A percentile compares a stretch with the other conserved stretches of the same genome.
Evolutionary conservation across 139 green algal genomes (phyloP).

Genomic region (Diplosphaera chodatii): DNA sequence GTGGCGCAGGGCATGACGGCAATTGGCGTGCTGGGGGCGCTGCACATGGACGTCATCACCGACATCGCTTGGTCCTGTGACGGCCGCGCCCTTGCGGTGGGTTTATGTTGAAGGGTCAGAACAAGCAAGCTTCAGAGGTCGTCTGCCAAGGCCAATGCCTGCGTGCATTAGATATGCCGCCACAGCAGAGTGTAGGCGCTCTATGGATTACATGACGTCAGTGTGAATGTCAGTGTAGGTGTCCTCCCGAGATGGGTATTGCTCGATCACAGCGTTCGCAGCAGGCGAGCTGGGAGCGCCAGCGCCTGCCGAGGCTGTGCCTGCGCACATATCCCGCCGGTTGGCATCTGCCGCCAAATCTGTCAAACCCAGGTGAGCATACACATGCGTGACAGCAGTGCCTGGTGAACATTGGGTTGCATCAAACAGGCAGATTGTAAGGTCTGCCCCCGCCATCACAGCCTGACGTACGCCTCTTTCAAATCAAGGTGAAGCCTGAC

Average conservation of each 20-base stretch:
- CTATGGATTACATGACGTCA: no score
- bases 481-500: no score
- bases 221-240: no score
- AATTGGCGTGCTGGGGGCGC: slow-evolving; percentile 65
- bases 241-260: slow-evolving; percentile 71
- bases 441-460: no score
- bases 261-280: slow-evolving; percentile 60
- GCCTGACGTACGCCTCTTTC: no score
- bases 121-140: no score
- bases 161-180: no score
- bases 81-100: slow-evolving; percentile 63
- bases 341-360: background rate
- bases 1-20: slow-evolving; percentile 42
- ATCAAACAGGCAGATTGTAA: no score
- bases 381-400: background rate
- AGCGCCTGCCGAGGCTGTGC: slow-evolving; percentile 32
- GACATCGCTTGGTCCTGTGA: slow-evolving; percentile 90
- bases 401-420: no score
- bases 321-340: slow-evolving; percentile 22
- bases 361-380: background rate
- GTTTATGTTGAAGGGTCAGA: no score
- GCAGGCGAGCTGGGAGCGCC: slow-evolving; percentile 64
- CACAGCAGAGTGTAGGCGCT: no score
- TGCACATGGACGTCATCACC: slow-evolving; percentile 92
- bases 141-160: no score